phyloP scores from a whole-genome alignment of 129 eudicot genomes.

The Tagetes patula region DNA sequence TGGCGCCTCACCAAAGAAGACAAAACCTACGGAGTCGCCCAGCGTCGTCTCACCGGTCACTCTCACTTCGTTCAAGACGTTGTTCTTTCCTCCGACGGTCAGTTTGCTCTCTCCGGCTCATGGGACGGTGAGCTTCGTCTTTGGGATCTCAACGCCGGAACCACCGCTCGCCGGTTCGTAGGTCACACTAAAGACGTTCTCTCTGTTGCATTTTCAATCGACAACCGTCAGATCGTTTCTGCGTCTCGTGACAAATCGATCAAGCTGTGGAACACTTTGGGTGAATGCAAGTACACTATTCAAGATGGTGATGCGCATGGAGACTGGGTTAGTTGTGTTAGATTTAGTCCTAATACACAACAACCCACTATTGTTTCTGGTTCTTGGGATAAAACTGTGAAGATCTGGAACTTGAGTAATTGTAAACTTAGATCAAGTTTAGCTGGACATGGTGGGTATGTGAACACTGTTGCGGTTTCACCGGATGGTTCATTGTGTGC shows the following conservation, averaged over 20 bases:
- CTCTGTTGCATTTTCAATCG: conserved; percentile 65
- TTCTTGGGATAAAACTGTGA: conserved; percentile 67
- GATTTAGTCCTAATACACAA: conserved; percentile 61
- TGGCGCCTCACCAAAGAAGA: conserved; percentile 63
- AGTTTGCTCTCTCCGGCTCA: conserved; percentile 72
- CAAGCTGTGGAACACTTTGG: conserved; percentile 83
- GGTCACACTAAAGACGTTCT: conserved; percentile 79
- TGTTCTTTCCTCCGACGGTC: conserved; percentile 82
- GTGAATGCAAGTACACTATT: conserved; percentile 79
- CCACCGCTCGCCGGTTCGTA: conserved; percentile 71
- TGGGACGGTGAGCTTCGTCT: conserved; percentile 88
- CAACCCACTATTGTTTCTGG: conserved; percentile 65
- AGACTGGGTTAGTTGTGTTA: conserved; percentile 76
- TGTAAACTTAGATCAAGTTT: conserved; percentile 61
- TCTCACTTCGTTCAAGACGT: conserved; percentile 81
- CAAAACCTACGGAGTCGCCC: conserved; percentile 58
- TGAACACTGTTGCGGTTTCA: conserved; percentile 67
- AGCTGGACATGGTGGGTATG: conserved; percentile 47
- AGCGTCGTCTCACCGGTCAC: conserved; percentile 74
- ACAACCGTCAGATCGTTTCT: conserved; percentile 79
- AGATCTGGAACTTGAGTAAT: conserved; percentile 69
- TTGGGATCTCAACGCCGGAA: conserved; percentile 68
- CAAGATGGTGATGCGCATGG: conserved; percentile 62
- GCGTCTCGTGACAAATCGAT: conserved; percentile 63
- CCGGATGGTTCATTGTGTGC: conserved; percentile 84